These are phyloP conservation scores for Cryptococcus wingfieldii DNA, from an alignment of 1,284 basidiomycete genomes.

Conservation along the genomic window DNA sequence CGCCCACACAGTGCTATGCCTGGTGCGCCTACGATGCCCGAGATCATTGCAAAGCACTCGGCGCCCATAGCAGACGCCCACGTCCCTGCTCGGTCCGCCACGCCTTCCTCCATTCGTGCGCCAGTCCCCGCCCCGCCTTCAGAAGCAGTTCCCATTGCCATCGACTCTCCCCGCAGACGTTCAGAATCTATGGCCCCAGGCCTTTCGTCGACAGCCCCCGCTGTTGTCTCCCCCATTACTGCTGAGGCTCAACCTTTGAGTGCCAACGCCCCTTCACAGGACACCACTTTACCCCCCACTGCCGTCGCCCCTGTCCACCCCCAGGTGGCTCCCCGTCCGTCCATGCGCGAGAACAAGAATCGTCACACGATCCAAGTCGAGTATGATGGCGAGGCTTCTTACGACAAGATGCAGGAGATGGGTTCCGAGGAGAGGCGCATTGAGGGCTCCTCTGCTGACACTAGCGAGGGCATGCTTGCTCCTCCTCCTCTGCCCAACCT, in stretches of 20 bases:
- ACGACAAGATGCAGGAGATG: slow-evolving; percentile 29
- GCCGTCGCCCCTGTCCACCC: slow-evolving; percentile 2
- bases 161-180: slow-evolving; percentile 5
- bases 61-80: background rate
- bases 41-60: slow-evolving; percentile 10
- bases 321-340: slow-evolving; percentile 13
- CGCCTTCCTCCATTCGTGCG: background rate
- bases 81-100: background rate
- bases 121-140: slow-evolving; percentile 4
- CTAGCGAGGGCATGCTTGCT: slow-evolving; percentile 1
- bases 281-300: background rate
- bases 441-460: background rate
- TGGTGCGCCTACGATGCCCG: slow-evolving; percentile 43
- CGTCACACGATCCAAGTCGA: slow-evolving; percentile 90
- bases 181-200: slow-evolving; percentile 7
- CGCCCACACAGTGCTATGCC: slow-evolving; percentile 48
- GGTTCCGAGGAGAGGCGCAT: slow-evolving; percentile 8
- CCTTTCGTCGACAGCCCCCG: slow-evolving; percentile 10
- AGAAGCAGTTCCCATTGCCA: slow-evolving; percentile 1
- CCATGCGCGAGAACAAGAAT: slow-evolving; percentile 50
- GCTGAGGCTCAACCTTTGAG: slow-evolving; percentile 15
- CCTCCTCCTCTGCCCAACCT: slow-evolving; percentile 9
- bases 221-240: slow-evolving; percentile 4
- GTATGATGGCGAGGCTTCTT: slow-evolving; percentile 57
- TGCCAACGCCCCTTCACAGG: background rate